Evolutionary conservation across 2,329 filamentous ascomycete species (phyloP).

Genomic region (Colletotrichum sp.): DNA sequence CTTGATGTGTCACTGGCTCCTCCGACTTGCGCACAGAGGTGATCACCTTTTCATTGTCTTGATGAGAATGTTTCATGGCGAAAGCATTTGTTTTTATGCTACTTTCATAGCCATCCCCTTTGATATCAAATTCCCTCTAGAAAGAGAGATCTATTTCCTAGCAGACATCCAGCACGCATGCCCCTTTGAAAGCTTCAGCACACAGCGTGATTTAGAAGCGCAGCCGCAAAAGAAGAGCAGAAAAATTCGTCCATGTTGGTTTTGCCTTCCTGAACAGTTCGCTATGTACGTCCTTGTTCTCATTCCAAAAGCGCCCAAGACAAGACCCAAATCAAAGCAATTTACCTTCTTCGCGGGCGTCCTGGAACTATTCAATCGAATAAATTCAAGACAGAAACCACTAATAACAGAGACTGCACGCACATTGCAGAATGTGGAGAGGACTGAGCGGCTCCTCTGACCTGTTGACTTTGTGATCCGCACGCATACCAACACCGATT

Average conservation of each 20-base stretch:
- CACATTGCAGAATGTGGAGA: accelerated
- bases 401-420: background rate
- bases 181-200: background rate
- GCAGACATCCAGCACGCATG: accelerated
- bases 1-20: accelerated
- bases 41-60: background rate
- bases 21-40: accelerated
- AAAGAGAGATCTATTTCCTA: accelerated
- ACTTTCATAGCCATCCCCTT: accelerated
- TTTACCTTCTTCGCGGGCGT: accelerated
- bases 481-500: accelerated
- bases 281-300: accelerated
- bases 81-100: background rate
- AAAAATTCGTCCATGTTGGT: background rate
- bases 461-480: background rate
- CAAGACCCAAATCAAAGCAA: accelerated
- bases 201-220: background rate
- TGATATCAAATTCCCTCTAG: accelerated
- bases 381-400: accelerated
- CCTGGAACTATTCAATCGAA: accelerated
- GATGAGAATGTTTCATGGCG: accelerated
- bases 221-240: background rate
- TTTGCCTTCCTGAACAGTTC: accelerated
- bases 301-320: background rate
- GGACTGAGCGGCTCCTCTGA: background rate